Evolutionary conservation across 495 filamentous ascomycete genomes (phyloP), one percentile per base, ranked within the genome.

Genomic region (Cairneyella variabilis): DNA sequence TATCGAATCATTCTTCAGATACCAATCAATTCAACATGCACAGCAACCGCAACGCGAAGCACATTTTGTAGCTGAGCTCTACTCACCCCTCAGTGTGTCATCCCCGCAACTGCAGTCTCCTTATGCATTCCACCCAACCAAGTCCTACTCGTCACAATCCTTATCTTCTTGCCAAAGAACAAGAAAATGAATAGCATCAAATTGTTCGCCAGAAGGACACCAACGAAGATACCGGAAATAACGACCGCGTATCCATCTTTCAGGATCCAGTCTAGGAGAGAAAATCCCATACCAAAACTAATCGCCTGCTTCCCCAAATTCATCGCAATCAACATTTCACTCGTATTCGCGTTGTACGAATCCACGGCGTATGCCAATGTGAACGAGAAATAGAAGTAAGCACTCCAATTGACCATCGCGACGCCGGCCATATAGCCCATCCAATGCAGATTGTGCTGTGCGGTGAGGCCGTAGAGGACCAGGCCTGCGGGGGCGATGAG

Each of bases 241-340:
- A 84, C 74, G 10, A 74, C 71, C 1, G 69, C 78, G 61, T 82
- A 84, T 7, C 81, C 82, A 17, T 66, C 62, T 48, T 74, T 57
- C 62, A 77, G 45, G 10, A 83, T 77, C 82, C 81, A 85, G 49
- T 74, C 69, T 18, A 85, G 65, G 39, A 85, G 56, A 53, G 79
- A 75, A 17, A 78, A 60, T 3, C 81, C 79, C 69, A 84, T 79
- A 2, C 79, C 82, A 56, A 85, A 84, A 45, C 69, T 75, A 41
- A 85, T 80, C 3, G 77, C 74, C 63, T 83, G 79, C 53, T 85
- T 85, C n/a, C 82, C 82, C 21, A 85, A 58, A 54, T 83, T 84
- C 79, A 85, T 83, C 2, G 78, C 79, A 57, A 85, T 85, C 25
- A 85, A 66, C 82, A 85, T 83, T 60, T 85, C 80, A 0, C 69